phyloP scores from a whole-genome alignment of 257 asterid species.

The Mitragyna speciosa region DNA sequence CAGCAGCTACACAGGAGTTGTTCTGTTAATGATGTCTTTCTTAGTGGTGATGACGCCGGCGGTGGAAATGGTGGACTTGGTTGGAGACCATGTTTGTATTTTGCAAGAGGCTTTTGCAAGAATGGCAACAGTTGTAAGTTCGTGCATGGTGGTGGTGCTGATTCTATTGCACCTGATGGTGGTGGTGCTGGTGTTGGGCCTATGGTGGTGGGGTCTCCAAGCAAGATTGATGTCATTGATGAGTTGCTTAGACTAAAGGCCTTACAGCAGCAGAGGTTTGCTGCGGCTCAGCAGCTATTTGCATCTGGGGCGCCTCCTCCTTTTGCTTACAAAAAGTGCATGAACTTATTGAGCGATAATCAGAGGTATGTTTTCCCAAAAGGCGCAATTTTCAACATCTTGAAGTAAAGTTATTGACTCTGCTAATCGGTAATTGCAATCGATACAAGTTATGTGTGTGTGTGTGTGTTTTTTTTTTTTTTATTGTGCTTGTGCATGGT shows the following conservation, averaged over 20 bases:
- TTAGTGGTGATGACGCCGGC: conserved; percentile 46
- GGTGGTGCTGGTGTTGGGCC: conserved; percentile 14
- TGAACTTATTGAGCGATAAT: conserved; percentile 55
- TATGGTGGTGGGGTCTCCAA: conserved; percentile 57
- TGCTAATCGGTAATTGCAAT: background rate
- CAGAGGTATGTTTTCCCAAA: conserved; percentile 43
- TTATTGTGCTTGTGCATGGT: conserved; percentile 18
- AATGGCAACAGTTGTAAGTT: conserved; percentile 67
- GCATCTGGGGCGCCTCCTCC: conserved; percentile 63
- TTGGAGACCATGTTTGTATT: conserved; percentile 86
- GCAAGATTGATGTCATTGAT: conserved; percentile 52
- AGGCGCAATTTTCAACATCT: conserved; percentile 3
- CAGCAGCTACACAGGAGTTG: conserved; percentile 67
- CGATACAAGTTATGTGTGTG: conserved; percentile 1
- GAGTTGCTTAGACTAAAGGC: conserved; percentile 71
- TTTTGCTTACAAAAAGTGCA: conserved; percentile 54
- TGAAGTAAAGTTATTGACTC: conserved; percentile 23
- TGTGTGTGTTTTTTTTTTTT: too few relatives aligned
- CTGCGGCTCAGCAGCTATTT: conserved; percentile 47
- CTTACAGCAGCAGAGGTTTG: conserved; percentile 75
- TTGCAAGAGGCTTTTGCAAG: conserved; percentile 74
- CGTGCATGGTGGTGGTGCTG: conserved; percentile 43
- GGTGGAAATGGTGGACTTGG: conserved; percentile 46
- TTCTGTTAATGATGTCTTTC: conserved; percentile 74
- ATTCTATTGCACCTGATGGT: conserved; percentile 23